These are phyloP conservation scores for Mimosa bimucronata DNA, from an alignment of 306 rosid species.

Conservation along the genomic window DNA sequence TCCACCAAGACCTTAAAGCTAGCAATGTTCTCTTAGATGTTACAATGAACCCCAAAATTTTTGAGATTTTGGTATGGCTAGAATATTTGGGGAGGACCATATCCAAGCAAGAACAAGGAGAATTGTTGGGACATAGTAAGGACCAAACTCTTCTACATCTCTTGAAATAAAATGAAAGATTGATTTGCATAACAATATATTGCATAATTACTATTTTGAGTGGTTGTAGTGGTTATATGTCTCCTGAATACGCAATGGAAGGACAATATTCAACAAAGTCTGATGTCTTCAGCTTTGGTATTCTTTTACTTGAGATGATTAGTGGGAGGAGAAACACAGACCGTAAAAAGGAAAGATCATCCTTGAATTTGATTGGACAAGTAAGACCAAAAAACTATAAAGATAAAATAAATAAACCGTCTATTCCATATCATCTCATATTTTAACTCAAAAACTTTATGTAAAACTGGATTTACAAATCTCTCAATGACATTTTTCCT, in stretches of 20 bases:
- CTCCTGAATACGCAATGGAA: not conserved
- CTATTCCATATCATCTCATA: not conserved
- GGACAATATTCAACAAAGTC: conserved; percentile 37
- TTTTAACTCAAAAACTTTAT: not conserved
- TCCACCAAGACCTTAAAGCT: not conserved
- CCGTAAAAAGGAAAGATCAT: not conserved
- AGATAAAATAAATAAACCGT: not conserved
- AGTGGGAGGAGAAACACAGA: conserved; percentile 7
- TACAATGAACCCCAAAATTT: conserved; percentile 38
- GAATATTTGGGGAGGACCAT: conserved; percentile 31
- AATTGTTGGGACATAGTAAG: not conserved
- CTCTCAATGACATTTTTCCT: not conserved
- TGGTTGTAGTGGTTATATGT: not conserved
- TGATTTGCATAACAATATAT: not conserved
- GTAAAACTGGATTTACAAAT: not conserved
- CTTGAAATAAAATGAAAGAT: not conserved
- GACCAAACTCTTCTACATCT: not conserved
- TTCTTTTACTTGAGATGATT: conserved; percentile 23
- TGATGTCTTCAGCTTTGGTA: conserved; percentile 38
- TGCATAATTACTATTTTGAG: not conserved
- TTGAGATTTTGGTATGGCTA: conserved; percentile 43
- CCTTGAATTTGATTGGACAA: conserved; percentile 12
- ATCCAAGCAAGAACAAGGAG: conserved; percentile 24
- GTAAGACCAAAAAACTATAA: not conserved
- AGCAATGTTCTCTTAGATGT: conserved; percentile 3